These are phyloP conservation scores for Fusarium duplospermum DNA, from an alignment of 2,329 filamentous ascomycete genomes.

Conservation along the genomic window DNA sequence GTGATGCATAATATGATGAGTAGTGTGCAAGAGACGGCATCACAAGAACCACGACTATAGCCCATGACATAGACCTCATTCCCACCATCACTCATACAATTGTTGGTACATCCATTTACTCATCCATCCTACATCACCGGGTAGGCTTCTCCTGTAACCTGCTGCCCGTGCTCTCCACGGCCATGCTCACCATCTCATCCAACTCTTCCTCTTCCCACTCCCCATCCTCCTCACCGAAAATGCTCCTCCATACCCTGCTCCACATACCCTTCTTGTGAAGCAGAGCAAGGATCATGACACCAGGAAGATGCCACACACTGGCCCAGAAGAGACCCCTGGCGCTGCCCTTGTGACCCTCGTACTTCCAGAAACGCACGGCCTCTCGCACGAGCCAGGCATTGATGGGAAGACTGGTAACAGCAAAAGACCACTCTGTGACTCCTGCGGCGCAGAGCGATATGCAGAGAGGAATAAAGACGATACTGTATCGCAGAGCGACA, in stretches of 20 bases:
- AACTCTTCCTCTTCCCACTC: slow-evolving; percentile 69
- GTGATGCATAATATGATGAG: slow-evolving; percentile 24
- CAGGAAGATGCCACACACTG: slow-evolving; percentile 94
- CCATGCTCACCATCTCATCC: slow-evolving; percentile 54
- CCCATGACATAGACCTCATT: slow-evolving; percentile 13
- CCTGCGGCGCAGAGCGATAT: slow-evolving; percentile 80
- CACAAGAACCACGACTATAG: slow-evolving; percentile 8
- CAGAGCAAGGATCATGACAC: slow-evolving; percentile 88
- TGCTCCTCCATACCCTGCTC: slow-evolving; percentile 80
- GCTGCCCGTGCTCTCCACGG: slow-evolving; percentile 41
- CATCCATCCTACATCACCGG: slow-evolving; percentile 30
- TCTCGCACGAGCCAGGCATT: slow-evolving; percentile 89
- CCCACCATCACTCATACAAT: slow-evolving; percentile 36
- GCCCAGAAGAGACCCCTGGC: slow-evolving; percentile 95
- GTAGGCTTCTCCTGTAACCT: slow-evolving; percentile 26
- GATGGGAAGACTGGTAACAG: slow-evolving; percentile 81
- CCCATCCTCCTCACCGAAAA: slow-evolving; percentile 71
- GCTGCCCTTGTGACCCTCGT: slow-evolving; percentile 81
- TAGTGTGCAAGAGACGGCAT: slow-evolving; percentile 11
- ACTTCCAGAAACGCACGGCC: slow-evolving; percentile 83
- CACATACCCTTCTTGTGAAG: slow-evolving; percentile 94
- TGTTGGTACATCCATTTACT: slow-evolving; percentile 38
- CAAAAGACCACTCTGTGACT: slow-evolving; percentile 88
- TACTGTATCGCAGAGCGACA: slow-evolving; percentile 87
- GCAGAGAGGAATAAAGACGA: slow-evolving; percentile 89